Base-by-base conservation (phyloP, 176 grass and related monocot species). In the Carex cristatella region DNA sequence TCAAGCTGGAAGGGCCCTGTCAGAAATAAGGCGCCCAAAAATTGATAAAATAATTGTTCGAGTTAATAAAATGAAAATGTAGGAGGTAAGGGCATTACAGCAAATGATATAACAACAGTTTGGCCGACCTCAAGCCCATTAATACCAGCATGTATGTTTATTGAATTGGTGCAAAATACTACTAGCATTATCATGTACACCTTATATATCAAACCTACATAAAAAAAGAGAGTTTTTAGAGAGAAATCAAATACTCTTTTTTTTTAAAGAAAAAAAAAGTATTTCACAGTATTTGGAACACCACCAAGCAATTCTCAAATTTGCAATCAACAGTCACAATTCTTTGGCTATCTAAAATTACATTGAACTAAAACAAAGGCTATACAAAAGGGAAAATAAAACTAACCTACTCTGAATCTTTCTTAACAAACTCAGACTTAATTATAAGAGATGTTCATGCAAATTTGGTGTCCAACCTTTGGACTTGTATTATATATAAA, bases 41-140 rank as follows among this genome's bases (percentile, higher is more conserved):
- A 57, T 12, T 77, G 44, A 10, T 54, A 51, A 18, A 77, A 8
- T 83, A 54, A 81, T 28, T 69, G 10, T 69, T 67, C 9, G 53
- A 83, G 68, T n/a, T 15, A 53, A 83, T 31, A n/a, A 65, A 81
- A 83, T 4, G 12, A 67, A 11, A 69, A 69, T 66, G 2, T 60
- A 19, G 49, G 30, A 78, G 53, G 5, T 30, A 74, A 51, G 64
- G 11, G 63, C 71, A 82, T 92, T 94, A 99, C 96, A 61, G 96
- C 96, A 83, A 94, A 88, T 85, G 96, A 94, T 88, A 99, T 95
- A 78, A 99, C 91, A 76, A 99, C 88, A 74, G 96, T 94, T 83
- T 99, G 96, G 62, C 93, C 96, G 75, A 90, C 88, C 93, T 99
- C 96, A 63, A 99, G 91, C 23, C 96, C 96, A 89, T 99, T 99